Percentiles rank a stretch among this genome's conserved stretches.
Evolutionary conservation across 352 stramenopile genomes (phyloP).

Genomic region (Phytopythium aichiense): DNA sequence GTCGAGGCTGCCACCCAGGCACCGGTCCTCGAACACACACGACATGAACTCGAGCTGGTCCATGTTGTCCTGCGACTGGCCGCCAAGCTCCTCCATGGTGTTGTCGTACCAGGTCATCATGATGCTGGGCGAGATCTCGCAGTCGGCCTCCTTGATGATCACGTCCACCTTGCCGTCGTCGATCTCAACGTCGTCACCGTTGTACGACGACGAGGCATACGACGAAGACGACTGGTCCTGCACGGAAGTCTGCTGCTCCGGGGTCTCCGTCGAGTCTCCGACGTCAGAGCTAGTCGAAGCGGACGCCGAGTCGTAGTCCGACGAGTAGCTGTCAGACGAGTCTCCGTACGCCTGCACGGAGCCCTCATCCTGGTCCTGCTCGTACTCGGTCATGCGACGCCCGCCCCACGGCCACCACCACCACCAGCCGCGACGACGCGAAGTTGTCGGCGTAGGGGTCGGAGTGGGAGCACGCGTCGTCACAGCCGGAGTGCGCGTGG

Average conservation of each 20-base stretch:
- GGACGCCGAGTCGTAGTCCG: background rate
- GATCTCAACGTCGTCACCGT: slow-evolving; percentile 16
- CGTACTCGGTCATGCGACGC: background rate
- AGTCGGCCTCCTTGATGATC: slow-evolving; percentile 21
- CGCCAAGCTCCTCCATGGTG: slow-evolving; percentile 26
- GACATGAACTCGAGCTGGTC: slow-evolving; percentile 49
- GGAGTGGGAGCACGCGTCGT: background rate
- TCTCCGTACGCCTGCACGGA: background rate
- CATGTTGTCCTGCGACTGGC: slow-evolving; percentile 23
- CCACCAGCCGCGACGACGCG: slow-evolving; percentile 1
- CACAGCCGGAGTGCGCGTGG: slow-evolving; percentile 1
- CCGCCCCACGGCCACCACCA: slow-evolving; percentile 6
- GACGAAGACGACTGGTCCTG: background rate
- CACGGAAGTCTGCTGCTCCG: background rate
- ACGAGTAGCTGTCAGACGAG: background rate
- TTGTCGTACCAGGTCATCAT: slow-evolving; percentile 39
- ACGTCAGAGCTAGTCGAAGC: background rate
- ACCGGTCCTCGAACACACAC: slow-evolving; percentile 51
- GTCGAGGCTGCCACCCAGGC: slow-evolving; percentile 34
- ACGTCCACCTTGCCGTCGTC: slow-evolving; percentile 26
- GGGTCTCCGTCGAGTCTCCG: background rate
- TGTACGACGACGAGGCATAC: slow-evolving; percentile 1
- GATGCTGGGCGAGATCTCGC: slow-evolving; percentile 14
- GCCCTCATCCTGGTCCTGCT: slow-evolving; percentile 3
- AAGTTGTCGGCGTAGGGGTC: background rate